A percentile compares a stretch with the other conserved stretches of the same genome.
Evolutionary conservation across 148 eudicot species (phyloP).

Genomic region (Polygonum aviculare): DNA sequence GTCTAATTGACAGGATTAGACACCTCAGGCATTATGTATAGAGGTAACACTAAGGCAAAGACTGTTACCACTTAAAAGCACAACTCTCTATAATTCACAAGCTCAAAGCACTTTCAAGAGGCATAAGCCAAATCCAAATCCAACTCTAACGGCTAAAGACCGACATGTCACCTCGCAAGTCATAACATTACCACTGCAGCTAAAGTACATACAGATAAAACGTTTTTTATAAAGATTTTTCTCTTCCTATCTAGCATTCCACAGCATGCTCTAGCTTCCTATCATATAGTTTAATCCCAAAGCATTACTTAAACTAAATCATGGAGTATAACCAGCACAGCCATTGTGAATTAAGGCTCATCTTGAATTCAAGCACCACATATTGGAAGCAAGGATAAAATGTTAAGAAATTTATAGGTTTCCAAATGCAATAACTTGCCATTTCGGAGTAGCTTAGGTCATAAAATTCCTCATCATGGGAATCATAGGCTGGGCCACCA

Average conservation of each 20-base stretch:
- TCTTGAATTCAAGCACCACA: background rate
- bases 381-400: background rate
- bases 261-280: background rate
- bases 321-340: background rate
- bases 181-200: background rate
- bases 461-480: slow-evolving; percentile 86
- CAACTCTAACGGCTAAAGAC: background rate
- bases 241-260: background rate
- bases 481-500: slow-evolving; percentile 67
- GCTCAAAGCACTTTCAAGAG: background rate
- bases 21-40: background rate
- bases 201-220: background rate
- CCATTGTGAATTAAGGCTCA: background rate
- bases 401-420: background rate
- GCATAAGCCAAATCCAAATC: background rate
- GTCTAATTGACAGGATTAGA: background rate
- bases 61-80: background rate
- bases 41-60: background rate
- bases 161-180: background rate
- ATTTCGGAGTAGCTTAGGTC: slow-evolving; percentile 79
- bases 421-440: slow-evolving; percentile 29
- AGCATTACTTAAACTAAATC: background rate
- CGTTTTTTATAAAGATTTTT: background rate
- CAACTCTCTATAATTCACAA: background rate
- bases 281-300: background rate